Conservation (phyloP, 2,329 filamentous ascomycete genomes). For the Phoma sp. region DNA sequence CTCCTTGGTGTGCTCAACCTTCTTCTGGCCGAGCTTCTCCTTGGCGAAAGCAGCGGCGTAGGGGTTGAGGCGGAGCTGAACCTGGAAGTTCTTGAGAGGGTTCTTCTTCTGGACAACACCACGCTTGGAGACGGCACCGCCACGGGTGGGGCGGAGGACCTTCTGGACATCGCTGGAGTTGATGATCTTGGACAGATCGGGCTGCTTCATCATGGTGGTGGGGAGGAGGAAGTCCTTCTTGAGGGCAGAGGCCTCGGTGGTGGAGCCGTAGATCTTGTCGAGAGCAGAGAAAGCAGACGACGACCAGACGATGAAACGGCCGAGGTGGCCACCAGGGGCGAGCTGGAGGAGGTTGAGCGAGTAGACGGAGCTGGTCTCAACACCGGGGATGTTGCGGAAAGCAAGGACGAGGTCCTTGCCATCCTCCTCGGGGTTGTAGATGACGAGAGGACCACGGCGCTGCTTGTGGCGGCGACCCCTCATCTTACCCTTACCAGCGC, state of each 20-base stretch:
- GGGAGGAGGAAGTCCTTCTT: conserved; percentile 99
- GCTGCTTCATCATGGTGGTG: conserved; percentile 88
- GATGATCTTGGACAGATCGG: conserved; percentile 96
- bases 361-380: conserved; percentile 94
- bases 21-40: conserved; percentile 78
- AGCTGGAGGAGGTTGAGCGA: conserved; percentile 98
- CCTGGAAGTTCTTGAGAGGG: conserved; percentile 98
- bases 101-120: conserved; percentile 98
- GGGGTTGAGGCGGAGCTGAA: conserved; percentile 97
- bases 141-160: conserved; percentile 90
- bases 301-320: conserved; percentile 99
- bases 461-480: conserved; percentile 95
- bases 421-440: conserved; percentile 95
- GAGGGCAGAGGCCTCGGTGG: conserved; percentile 83
- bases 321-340: conserved; percentile 97
- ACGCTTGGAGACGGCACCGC: conserved; percentile 88
- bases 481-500: conserved; percentile 98
- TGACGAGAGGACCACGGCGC: conserved; percentile 95
- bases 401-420: conserved; percentile 91
- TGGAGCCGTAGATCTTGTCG: conserved; percentile 95
- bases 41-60: conserved; percentile 91
- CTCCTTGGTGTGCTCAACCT: conserved; percentile 66
- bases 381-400: conserved; percentile 99
- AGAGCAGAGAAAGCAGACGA: conserved; percentile 96
- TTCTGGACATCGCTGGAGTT: conserved; percentile 99